Evolutionary conservation across 257 asterid species (phyloP).

Genomic region (Anisodus acutangulus): DNA sequence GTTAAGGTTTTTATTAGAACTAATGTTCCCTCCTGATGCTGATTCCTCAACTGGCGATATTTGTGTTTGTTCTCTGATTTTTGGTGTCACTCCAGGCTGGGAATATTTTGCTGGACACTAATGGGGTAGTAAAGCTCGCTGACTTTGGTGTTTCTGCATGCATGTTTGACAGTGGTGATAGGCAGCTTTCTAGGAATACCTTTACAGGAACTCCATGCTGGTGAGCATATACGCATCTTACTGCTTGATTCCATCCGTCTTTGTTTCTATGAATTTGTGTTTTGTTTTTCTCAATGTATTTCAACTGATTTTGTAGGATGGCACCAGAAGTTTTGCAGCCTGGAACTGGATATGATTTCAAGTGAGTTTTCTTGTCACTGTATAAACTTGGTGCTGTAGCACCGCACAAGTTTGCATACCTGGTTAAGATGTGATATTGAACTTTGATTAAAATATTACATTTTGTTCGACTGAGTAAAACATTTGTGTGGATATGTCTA

Average conservation of each 20-base stretch:
- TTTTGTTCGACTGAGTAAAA: neutral
- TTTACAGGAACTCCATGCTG: constrained; percentile 99
- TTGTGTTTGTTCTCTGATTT: constrained; percentile 29
- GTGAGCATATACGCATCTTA: constrained; percentile 44
- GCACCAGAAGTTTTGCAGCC: constrained; percentile 99
- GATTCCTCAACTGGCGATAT: constrained; percentile 15
- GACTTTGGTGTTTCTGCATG: constrained; percentile 98
- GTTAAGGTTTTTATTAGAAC: constrained; percentile 66
- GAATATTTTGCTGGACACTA: constrained; percentile 82
- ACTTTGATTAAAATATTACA: neutral
- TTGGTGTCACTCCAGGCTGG: constrained; percentile 74
- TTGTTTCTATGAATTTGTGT: neutral
- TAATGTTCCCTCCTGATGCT: constrained; percentile 27
- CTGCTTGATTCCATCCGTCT: constrained; percentile 16
- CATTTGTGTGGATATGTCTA: constrained; percentile 5
- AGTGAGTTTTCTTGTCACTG: constrained; percentile 58
- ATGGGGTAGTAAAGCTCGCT: constrained; percentile 92
- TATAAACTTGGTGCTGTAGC: neutral
- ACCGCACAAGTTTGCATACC: neutral
- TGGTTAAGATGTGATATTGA: constrained; percentile 22
- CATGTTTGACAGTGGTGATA: constrained; percentile 96
- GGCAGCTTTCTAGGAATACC: constrained; percentile 95
- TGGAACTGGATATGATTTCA: constrained; percentile 96
- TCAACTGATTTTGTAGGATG: constrained; percentile 66
- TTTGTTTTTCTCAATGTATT: constrained; percentile 31